Evolutionary conservation across 495 filamentous ascomycete genomes (phyloP).

Genomic region (Talaromyces ruber): DNA sequence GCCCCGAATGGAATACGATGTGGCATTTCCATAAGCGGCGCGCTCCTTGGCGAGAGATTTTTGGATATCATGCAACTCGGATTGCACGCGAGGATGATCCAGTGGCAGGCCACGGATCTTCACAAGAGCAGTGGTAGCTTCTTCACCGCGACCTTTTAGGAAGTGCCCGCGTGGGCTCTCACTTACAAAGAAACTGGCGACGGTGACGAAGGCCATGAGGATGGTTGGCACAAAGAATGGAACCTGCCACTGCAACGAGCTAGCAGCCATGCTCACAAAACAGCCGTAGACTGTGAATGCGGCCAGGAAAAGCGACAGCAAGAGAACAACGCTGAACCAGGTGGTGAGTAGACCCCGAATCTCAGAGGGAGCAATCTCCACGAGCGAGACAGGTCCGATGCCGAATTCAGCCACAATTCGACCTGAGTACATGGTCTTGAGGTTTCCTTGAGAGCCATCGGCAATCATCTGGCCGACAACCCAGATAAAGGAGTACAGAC

Average conservation of each 20-base stretch:
- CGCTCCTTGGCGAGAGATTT: background rate
- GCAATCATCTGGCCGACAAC: conserved; percentile 10
- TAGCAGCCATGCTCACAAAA: conserved; percentile 4
- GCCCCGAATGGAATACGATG: background rate
- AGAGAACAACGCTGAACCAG: conserved; percentile 11
- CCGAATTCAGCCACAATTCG: conserved; percentile 15
- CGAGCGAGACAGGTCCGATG: conserved; percentile 9
- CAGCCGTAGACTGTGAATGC: conserved; percentile 8
- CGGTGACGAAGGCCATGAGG: conserved; percentile 36
- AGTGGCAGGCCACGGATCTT: conserved; percentile 47
- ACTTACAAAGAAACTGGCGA: conserved; percentile 51
- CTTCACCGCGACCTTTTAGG: conserved; percentile 48
- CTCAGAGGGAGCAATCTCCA: conserved; percentile 11
- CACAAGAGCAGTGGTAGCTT: conserved; percentile 45
- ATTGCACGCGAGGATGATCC: conserved; percentile 43
- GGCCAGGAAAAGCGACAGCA: background rate
- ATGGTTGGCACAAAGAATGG: conserved; percentile 3
- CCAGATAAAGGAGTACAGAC: conserved; percentile 8
- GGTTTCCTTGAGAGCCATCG: conserved; percentile 1
- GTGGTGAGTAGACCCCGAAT: conserved; percentile 11
- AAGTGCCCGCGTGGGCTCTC: conserved; percentile 61
- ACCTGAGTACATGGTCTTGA: conserved; percentile 4
- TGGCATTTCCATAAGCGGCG: conserved; percentile 1
- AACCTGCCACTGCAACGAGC: conserved; percentile 11
- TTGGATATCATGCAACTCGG: conserved; percentile 25